phyloP scores from a whole-genome alignment of 495 filamentous ascomycete species.

The Talaromyces stipitatus region DNA sequence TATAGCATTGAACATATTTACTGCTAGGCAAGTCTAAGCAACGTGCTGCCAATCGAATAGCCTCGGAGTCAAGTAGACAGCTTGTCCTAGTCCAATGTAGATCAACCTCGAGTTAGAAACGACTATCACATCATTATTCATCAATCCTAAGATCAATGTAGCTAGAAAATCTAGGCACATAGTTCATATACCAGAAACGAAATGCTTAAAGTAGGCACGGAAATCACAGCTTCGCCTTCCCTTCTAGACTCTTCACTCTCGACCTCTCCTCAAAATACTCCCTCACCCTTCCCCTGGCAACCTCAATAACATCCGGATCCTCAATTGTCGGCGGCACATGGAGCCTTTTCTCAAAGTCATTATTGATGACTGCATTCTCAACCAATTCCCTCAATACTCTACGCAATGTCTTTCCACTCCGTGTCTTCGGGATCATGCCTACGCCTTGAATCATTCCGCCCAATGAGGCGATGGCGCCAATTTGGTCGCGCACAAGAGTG shows the following conservation, averaged over 20 bases:
- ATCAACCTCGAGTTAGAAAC: too few species aligned
- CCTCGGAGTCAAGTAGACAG: too few species aligned
- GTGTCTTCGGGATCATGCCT: slow-evolving; percentile 88
- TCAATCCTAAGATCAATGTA: background rate
- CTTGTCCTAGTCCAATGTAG: too few species aligned
- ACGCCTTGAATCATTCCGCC: slow-evolving; percentile 77
- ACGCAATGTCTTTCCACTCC: slow-evolving; percentile 80
- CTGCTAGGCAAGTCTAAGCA: too few species aligned
- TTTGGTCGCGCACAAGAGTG: slow-evolving; percentile 63
- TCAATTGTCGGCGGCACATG: slow-evolving; percentile 54
- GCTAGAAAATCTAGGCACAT: too few species aligned
- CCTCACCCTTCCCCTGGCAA: slow-evolving; percentile 45
- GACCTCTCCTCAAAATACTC: slow-evolving; percentile 48
- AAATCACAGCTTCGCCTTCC: slow-evolving; percentile 50
- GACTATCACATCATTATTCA: background rate
- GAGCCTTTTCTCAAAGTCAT: slow-evolving; percentile 43
- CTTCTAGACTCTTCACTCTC: slow-evolving; percentile 22
- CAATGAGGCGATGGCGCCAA: slow-evolving; percentile 77
- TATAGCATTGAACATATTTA: too few species aligned
- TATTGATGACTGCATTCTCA: slow-evolving; percentile 50
- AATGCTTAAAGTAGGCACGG: background rate
- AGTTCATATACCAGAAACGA: background rate
- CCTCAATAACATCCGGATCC: slow-evolving; percentile 48
- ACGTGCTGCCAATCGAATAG: too few species aligned
- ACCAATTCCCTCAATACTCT: slow-evolving; percentile 73